A percentile compares a stretch with the other conserved stretches of the same genome.
Evolutionary conservation across 2,329 filamentous ascomycete genomes (phyloP).

Genomic region (Chlorencoelia australis): DNA sequence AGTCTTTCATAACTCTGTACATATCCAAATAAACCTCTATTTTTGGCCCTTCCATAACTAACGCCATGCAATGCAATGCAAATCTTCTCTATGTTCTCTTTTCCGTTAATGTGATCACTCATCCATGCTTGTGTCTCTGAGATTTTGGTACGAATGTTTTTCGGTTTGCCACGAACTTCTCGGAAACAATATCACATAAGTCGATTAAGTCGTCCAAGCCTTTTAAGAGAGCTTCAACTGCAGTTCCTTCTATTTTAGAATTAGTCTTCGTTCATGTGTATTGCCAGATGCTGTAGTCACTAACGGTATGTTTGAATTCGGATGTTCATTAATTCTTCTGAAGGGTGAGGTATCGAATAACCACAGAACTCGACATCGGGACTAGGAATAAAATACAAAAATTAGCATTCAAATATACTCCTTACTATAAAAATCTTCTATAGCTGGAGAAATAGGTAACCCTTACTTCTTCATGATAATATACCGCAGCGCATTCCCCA

Average conservation of each 20-base stretch:
- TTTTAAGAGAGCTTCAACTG: constrained; percentile 80
- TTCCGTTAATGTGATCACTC: constrained; percentile 4
- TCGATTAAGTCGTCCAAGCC: constrained; percentile 82
- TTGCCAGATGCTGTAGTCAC: constrained; percentile 23
- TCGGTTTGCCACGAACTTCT: constrained; percentile 68
- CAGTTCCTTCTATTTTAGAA: constrained; percentile 55
- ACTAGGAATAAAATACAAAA: constrained; percentile 36
- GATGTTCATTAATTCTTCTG: constrained; percentile 92
- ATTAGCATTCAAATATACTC: too few species aligned
- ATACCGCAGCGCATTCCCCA: constrained; percentile 88
- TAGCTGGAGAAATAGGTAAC: constrained; percentile 20
- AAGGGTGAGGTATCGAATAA: constrained; percentile 94
- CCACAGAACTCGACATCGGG: constrained; percentile 96
- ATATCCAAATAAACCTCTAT: constrained; percentile 24
- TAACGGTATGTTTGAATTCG: constrained; percentile 94
- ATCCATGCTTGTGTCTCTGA: constrained; percentile 13
- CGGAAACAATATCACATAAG: constrained; percentile 85
- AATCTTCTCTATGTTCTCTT: constrained; percentile 1
- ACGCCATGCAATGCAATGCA: constrained; percentile 23
- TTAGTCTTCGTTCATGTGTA: constrained; percentile 9
- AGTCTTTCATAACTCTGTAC: constrained; percentile 24
- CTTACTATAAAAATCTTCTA: not conserved
- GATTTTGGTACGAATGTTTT: too few species aligned
- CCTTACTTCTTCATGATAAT: constrained; percentile 99
- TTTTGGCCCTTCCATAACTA: constrained; percentile 12